Base-by-base conservation (phyloP, 2,329 filamentous ascomycete species). In the Alternaria longipes region DNA sequence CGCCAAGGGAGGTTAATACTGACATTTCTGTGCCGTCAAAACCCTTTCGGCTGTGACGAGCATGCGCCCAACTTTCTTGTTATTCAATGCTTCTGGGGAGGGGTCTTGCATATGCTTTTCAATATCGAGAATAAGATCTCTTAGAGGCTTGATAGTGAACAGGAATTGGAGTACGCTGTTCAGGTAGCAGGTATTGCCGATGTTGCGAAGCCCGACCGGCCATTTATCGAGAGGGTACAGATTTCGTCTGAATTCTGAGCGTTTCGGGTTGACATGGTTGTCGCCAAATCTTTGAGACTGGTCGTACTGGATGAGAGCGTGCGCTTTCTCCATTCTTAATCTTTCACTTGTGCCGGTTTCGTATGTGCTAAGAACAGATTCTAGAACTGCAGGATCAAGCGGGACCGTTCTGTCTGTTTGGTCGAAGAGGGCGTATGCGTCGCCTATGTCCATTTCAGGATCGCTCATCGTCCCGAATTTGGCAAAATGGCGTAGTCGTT, bases 121-220 rank as follows among this genome's bases (percentile, higher is more conserved):
- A 67, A 92, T 92, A 51, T 92, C 84, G 59, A 96, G 83, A 3
- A 97, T 89, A 66, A 97, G 86, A 5, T 95, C 86, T 51, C 94
- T 88, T 30, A 98, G 84, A 2, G 92, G 89, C 63, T 89, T 90
- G 56, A 98, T 87, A 0, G 94, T 96, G 76, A 97, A 97, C 67
- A 97, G 91, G 75, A 97, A 98, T 72, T 99, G 95, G 9, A 99
- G 84, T 50, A 99, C 86, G 79, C 94, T 98, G 82, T 99, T 99
- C 56, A 99, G 85, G 73, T 99, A 99, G 78, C 95, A 99, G 0
- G 96, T 99, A 73, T 99, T 99, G 60, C 95, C 94, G 59, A 98
- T 97, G 70, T 98, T 99, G 65, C 89, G 87, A 6, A 98, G 85
- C 0, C 95, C 95, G 22, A 97, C 91, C 0, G 95, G 95, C 78